phyloP scores from a whole-genome alignment of 495 filamentous ascomycete species.

The Aspergillus olivimuriae region DNA sequence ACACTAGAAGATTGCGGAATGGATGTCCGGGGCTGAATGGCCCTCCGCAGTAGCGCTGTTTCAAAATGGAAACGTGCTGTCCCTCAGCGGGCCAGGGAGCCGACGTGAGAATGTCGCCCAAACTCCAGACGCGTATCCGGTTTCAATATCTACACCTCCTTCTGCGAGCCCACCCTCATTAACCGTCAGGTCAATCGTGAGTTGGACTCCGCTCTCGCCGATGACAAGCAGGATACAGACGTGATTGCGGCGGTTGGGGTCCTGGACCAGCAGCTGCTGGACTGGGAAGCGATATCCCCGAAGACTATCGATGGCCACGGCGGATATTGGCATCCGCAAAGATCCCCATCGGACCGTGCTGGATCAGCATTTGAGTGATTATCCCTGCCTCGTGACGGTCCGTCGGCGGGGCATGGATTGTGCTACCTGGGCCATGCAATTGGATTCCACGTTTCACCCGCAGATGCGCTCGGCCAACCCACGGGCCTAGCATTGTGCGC shows the following conservation, averaged over 20 bases:
- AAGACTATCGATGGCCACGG: not conserved
- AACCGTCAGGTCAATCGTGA: slow-evolving; percentile 1
- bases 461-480: not conserved
- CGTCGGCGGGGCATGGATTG: not conserved
- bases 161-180: not conserved
- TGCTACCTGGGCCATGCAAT: not conserved
- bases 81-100: no score
- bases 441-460: not conserved
- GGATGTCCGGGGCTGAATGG: no score
- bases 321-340: not conserved
- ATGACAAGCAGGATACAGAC: not conserved
- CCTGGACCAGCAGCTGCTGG: not conserved
- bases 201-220: not conserved
- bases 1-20: no score
- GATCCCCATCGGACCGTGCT: not conserved
- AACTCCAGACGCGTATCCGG: not conserved
- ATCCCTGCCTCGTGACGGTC: not conserved
- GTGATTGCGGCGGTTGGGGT: not conserved
- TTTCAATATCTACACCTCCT: not conserved
- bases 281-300: not conserved
- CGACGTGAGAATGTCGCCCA: no score
- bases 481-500: not conserved
- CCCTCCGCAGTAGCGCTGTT: no score
- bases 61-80: no score
- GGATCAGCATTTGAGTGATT: slow-evolving; percentile 1